These are phyloP conservation scores for Ganoderma leucocontextum DNA, from an alignment of 1,284 basidiomycete genomes.

Conservation along the genomic window DNA sequence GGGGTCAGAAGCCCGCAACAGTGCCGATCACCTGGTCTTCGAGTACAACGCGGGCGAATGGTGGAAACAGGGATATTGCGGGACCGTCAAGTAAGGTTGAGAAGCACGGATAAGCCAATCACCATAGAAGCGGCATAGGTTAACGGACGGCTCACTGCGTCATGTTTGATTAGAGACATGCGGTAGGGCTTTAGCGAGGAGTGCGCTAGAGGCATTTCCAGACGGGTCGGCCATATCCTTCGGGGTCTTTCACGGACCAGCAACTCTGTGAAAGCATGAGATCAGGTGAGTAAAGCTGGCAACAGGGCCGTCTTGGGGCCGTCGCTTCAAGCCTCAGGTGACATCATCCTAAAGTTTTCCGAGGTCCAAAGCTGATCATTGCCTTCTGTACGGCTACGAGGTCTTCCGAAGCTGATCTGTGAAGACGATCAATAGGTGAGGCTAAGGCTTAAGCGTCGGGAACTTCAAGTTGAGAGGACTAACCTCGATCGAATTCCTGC, in stretches of 20 bases:
- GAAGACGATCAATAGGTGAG: background rate
- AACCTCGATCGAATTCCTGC: background rate
- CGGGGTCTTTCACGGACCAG: background rate
- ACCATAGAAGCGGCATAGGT: background rate
- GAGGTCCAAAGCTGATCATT: background rate
- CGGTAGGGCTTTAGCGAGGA: background rate
- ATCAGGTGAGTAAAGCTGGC: background rate
- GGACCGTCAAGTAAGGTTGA: constrained; percentile 1
- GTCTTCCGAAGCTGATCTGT: background rate
- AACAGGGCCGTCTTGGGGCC: background rate
- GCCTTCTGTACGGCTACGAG: background rate
- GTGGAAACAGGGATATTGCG: background rate
- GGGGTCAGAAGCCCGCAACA: background rate
- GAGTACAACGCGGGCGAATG: background rate
- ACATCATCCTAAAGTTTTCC: background rate
- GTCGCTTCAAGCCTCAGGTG: background rate
- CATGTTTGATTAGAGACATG: background rate
- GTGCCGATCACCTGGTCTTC: constrained; percentile 1
- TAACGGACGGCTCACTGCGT: background rate
- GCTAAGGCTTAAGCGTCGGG: background rate
- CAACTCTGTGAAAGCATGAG: background rate
- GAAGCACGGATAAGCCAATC: background rate
- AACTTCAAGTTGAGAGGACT: background rate
- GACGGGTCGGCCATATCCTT: background rate
- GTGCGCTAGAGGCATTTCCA: background rate